These are phyloP conservation scores for Apiotrichum akiyoshidainum DNA, from an alignment of 1,284 basidiomycete species.

Conservation along the genomic window DNA sequence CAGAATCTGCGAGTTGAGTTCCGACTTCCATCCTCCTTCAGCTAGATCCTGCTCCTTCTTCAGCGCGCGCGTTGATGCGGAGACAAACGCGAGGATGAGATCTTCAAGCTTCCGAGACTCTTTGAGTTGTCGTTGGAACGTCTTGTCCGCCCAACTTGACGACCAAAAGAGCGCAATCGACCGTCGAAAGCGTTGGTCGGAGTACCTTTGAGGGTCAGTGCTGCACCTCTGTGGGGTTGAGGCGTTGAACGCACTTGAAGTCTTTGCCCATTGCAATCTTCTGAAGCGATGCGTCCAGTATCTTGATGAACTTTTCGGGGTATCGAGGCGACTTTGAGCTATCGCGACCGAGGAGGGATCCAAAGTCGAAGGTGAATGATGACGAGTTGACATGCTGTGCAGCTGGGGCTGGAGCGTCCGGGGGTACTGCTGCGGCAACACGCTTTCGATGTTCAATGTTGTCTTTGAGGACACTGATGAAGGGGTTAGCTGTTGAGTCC, in stretches of 20 bases:
- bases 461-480: constrained; percentile 31
- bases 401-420: neutral
- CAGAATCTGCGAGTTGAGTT: constrained; percentile 86
- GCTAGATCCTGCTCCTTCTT: constrained; percentile 69
- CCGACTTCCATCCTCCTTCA: constrained; percentile 84
- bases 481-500: constrained; percentile 1
- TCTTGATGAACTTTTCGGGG: constrained; percentile 85
- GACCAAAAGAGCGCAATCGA: constrained; percentile 84
- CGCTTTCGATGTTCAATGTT: constrained; percentile 22
- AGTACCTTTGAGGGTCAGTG: constrained; percentile 59
- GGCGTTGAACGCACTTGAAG: constrained; percentile 57
- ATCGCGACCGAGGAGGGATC: constrained; percentile 36
- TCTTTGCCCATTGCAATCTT: constrained; percentile 89
- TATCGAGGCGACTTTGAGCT: constrained; percentile 72
- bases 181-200: constrained; percentile 77
- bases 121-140: constrained; percentile 82
- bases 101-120: constrained; percentile 97
- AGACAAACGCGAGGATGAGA: constrained; percentile 91
- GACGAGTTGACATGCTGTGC: constrained; percentile 21
- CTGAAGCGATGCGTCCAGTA: constrained; percentile 78
- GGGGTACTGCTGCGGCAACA: constrained; percentile 7
- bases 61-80: constrained; percentile 76
- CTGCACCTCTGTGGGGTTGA: too few relatives aligned
- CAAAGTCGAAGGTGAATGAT: constrained; percentile 38
- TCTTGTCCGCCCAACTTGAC: constrained; percentile 75